Base-by-base conservation (phyloP, 2,329 filamentous ascomycete species). In the Colletotrichum salicis region DNA sequence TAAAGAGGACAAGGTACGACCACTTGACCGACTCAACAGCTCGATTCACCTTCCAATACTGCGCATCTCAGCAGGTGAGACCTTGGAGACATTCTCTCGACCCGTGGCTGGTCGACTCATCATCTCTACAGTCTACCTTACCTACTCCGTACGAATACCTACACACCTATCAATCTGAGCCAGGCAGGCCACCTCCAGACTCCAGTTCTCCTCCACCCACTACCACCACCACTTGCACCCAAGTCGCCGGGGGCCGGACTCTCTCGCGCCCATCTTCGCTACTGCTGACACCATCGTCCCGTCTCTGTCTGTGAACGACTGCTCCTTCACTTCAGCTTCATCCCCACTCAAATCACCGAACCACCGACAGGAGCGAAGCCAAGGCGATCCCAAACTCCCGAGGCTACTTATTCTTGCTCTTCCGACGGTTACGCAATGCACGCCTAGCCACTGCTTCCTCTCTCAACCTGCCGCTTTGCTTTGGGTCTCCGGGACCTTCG, bases 401-500 rank as follows among this genome's bases (percentile, higher is more conserved):
- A n/a, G 27, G 11, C 31, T 29, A 19, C 33, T 64, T 8, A 15
- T 64, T 71, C 15, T 33, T 22, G 31, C 10, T 33, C 54, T 56
- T 60, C 45, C 22, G 33, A 58, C 35, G 35, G 60, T 64, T 60
- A 56, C 70, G 70, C 65, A 71, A 71, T 71, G 70, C 59, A 27
- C n/a, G 59, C 45, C 65, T 71, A 71, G 65, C 45, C 48, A 7
- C 55, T 59, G 22, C 22, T 48, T 29, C 22, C 55, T 55, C n/a
- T 54, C 7, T 33, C 58, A 63, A 24, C 58, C 48, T 37, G 35
- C 48, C 58, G 64, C 68, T 68, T 41, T 61, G 68, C 58, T 57
- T 54, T 37, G 22, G 52, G 37, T 29, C 35, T 41, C 59, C 65
- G 65, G 65, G 59, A 64, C 54, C 19, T 19, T 19, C 65, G 48